These are phyloP conservation scores for Athelia sp. DNA, from an alignment of 1,284 basidiomycete species.

Conservation along the genomic window DNA sequence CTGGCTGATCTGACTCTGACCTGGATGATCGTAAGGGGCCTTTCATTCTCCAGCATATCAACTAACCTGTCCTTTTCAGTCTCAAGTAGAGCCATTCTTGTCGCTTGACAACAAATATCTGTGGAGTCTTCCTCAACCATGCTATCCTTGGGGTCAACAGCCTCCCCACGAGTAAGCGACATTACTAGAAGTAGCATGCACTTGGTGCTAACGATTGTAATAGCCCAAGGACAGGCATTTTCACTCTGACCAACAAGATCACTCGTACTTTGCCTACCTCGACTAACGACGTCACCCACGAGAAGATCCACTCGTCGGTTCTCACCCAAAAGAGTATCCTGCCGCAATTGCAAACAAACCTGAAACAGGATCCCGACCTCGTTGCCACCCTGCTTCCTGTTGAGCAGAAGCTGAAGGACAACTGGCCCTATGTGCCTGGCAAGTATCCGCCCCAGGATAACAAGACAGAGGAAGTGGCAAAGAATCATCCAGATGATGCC, in stretches of 20 bases:
- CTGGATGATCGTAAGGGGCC: constrained; percentile 62
- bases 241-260: constrained; percentile 34
- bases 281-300: constrained; percentile 45
- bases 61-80: constrained; percentile 26
- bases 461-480: constrained; percentile 8
- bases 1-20: constrained; percentile 58
- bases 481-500: background rate
- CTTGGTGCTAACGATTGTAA: constrained; percentile 4
- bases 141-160: constrained; percentile 55
- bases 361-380: constrained; percentile 39
- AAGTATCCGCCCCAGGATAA: constrained; percentile 12
- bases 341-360: constrained; percentile 27
- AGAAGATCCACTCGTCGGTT: constrained; percentile 59
- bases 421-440: constrained; percentile 34
- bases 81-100: constrained; percentile 49
- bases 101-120: constrained; percentile 54
- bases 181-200: constrained; percentile 3
- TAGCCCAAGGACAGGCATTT: constrained; percentile 53
- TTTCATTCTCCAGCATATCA: constrained; percentile 1
- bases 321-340: constrained; percentile 35
- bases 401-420: constrained; percentile 42
- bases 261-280: constrained; percentile 44
- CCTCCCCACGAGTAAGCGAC: constrained; percentile 51
- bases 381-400: constrained; percentile 41
- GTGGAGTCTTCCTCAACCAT: constrained; percentile 41